Evolutionary conservation across 805 yeast genomes (phyloP).

Genomic region (Saturnispora diversa): DNA sequence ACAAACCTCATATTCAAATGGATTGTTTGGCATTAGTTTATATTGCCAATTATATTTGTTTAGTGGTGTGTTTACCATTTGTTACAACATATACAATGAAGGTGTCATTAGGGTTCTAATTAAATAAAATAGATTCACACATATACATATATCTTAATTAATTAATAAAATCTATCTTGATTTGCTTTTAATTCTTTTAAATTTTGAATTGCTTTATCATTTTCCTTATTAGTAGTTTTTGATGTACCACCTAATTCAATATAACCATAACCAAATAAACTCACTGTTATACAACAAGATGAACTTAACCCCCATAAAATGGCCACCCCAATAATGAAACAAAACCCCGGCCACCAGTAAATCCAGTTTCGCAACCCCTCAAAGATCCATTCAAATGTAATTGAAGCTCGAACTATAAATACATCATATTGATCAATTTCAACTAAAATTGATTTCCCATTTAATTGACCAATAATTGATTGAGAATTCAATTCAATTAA

Average conservation of each 20-base stretch:
- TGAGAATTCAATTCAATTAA: conserved; percentile 1
- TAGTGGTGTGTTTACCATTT: conserved; percentile 67
- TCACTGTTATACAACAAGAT: conserved; percentile 8
- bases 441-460: conserved; percentile 10
- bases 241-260: not conserved
- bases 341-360: conserved; percentile 18
- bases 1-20: conserved; percentile 54
- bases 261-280: conserved; percentile 10
- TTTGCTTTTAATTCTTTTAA: conserved; percentile 6
- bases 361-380: conserved; percentile 15
- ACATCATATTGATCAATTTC: conserved; percentile 12
- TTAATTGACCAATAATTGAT: conserved; percentile 5
- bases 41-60: conserved; percentile 61
- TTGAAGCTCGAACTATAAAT: conserved; percentile 9
- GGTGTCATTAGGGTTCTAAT: conserved; percentile 36
- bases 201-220: conserved; percentile 4
- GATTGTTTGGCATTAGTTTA: conserved; percentile 76
- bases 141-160: not conserved
- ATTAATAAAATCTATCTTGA: not conserved
- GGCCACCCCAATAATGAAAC: conserved; percentile 13
- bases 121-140: not conserved
- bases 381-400: conserved; percentile 13
- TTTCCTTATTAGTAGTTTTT: not conserved
- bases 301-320: conserved; percentile 11
- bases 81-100: conserved; percentile 61